Percentiles rank a stretch among this genome's conserved stretches.
Evolutionary conservation across 2,329 filamentous ascomycete genomes (phyloP).

Genomic region (Hypoxylon sp.): DNA sequence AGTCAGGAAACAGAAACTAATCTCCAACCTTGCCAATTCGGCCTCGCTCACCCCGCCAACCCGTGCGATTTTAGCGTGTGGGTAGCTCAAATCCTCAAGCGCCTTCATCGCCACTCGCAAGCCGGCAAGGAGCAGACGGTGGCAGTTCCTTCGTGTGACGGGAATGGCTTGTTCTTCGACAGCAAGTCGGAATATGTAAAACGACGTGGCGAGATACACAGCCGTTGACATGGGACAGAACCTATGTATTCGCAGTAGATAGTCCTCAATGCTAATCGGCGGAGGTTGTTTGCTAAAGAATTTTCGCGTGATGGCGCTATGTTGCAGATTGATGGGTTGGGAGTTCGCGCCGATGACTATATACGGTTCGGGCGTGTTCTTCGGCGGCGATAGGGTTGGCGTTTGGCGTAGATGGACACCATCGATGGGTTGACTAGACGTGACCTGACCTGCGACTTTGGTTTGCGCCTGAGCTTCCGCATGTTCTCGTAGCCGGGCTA

Average conservation of each 20-base stretch:
- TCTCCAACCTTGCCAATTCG: conserved; percentile 85
- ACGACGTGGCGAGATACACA: conserved; percentile 88
- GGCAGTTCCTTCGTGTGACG: conserved; percentile 84
- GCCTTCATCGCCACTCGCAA: conserved; percentile 92
- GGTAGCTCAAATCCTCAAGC: conserved; percentile 89
- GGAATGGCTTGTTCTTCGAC: conserved; percentile 80
- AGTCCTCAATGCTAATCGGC: conserved; percentile 82
- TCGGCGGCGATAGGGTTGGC: conserved; percentile 38
- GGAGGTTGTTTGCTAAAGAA: conserved; percentile 93
- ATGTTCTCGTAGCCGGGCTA: conserved; percentile 56
- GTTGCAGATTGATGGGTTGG: conserved; percentile 78
- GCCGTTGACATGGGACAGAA: conserved; percentile 95
- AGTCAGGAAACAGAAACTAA: conserved; percentile 87
- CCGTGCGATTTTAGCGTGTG: conserved; percentile 82
- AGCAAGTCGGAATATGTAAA: conserved; percentile 86
- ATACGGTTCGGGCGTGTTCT: conserved; percentile 57
- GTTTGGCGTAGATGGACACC: conserved; percentile 60
- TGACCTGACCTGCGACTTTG: conserved; percentile 18
- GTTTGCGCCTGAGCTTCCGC: conserved; percentile 43
- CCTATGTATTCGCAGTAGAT: conserved; percentile 84
- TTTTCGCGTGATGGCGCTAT: conserved; percentile 85
- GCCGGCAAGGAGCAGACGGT: conserved; percentile 84
- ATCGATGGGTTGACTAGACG: conserved; percentile 55
- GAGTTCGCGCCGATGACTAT: conserved; percentile 73
- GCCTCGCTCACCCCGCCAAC: conserved; percentile 87